These are phyloP conservation scores for Podospora australis DNA, from an alignment of 495 filamentous ascomycete genomes.

Conservation along the genomic window DNA sequence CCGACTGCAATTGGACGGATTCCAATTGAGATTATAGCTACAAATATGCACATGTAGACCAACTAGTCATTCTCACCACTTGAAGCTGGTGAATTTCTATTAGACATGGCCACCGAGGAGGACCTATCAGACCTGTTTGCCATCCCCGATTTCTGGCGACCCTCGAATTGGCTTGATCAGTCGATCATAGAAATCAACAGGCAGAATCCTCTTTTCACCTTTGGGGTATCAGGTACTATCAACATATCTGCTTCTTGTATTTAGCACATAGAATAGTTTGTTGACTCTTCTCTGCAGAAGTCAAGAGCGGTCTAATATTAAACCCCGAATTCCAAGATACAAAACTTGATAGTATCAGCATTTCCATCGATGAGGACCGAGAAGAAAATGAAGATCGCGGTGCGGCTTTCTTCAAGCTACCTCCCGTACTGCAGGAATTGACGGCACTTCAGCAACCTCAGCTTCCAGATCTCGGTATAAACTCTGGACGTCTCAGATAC, in stretches of 20 bases:
- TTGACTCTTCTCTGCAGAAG: background rate
- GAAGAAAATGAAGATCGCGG: constrained; percentile 14
- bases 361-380: too few relatives aligned
- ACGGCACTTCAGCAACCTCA: too few relatives aligned
- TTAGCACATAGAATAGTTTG: too few relatives aligned
- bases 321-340: background rate
- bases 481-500: too few relatives aligned
- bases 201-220: constrained; percentile 24
- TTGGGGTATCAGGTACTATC: constrained; percentile 19
- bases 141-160: constrained; percentile 60
- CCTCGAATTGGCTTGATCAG: constrained; percentile 31
- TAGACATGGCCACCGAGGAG: constrained; percentile 41
- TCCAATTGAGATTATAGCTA: too few relatives aligned
- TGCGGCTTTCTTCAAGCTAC: constrained; percentile 42
- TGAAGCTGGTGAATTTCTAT: too few relatives aligned
- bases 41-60: too few relatives aligned
- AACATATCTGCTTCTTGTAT: too few relatives aligned
- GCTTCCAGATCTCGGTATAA: too few relatives aligned
- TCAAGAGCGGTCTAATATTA: background rate
- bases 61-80: too few relatives aligned
- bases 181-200: constrained; percentile 2
- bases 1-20: too few relatives aligned
- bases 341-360: background rate
- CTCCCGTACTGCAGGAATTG: constrained; percentile 27
- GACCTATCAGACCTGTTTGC: constrained; percentile 58